A percentile compares a stretch with the other conserved stretches of the same genome.
Evolutionary conservation across 768 basidiomycete genomes (phyloP).

Genomic region (Mrakia hoshinonis): DNA sequence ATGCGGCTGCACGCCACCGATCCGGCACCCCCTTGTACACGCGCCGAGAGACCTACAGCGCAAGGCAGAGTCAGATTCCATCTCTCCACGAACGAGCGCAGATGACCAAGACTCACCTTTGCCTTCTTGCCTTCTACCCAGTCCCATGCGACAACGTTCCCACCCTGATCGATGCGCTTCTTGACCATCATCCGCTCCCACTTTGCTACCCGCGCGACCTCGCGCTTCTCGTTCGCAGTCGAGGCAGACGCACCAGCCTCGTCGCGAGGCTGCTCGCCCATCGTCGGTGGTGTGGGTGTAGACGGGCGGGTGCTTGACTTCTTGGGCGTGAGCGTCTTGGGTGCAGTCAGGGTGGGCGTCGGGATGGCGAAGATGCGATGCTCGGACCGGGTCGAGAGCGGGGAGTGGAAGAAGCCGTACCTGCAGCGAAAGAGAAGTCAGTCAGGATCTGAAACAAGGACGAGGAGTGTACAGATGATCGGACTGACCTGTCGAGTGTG

Average conservation of each 20-base stretch:
- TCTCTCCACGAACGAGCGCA: slow-evolving; percentile 9
- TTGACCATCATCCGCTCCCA: slow-evolving; percentile 81
- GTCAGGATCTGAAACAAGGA: not conserved
- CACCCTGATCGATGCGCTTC: slow-evolving; percentile 59
- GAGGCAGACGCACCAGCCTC: slow-evolving; percentile 37
- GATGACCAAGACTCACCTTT: slow-evolving; percentile 47
- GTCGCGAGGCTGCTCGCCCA: slow-evolving; percentile 40
- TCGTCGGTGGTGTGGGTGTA: slow-evolving; percentile 24
- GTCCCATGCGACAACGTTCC: slow-evolving; percentile 66
- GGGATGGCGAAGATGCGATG: slow-evolving; percentile 68
- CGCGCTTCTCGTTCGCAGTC: slow-evolving; percentile 47
- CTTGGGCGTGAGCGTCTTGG: slow-evolving; percentile 45
- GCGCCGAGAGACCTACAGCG: slow-evolving; percentile 48
- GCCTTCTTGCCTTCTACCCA: slow-evolving; percentile 56
- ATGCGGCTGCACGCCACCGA: slow-evolving; percentile 84
- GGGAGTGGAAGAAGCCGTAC: slow-evolving; percentile 80
- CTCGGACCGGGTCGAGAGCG: slow-evolving; percentile 54
- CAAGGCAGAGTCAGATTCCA: slow-evolving; percentile 29
- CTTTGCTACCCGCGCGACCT: slow-evolving; percentile 69
- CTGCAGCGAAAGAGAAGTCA: slow-evolving; percentile 43
- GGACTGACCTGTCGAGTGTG: slow-evolving; percentile 68
- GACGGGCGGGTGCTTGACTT: slow-evolving; percentile 43
- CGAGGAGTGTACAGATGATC: slow-evolving; percentile 13
- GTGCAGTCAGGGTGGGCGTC: slow-evolving; percentile 51
- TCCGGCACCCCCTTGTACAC: slow-evolving; percentile 95